These are phyloP conservation scores for Talaromyces trachyspermus DNA, from an alignment of 495 filamentous ascomycete species.

Conservation along the genomic window DNA sequence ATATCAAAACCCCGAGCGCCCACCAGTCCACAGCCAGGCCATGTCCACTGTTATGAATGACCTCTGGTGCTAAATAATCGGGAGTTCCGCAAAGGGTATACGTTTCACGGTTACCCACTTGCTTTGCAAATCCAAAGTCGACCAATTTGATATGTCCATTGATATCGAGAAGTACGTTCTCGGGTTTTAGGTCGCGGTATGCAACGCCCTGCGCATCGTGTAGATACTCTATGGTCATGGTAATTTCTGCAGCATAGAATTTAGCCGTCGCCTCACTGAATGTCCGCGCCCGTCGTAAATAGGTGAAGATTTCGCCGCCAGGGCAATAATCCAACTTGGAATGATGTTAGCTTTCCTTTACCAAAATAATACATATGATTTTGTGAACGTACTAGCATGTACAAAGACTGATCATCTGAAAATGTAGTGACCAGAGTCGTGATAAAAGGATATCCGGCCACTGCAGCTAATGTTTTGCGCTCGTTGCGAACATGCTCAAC, in stretches of 20 bases:
- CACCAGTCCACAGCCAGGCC: slow-evolving; percentile 99
- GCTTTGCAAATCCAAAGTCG: slow-evolving; percentile 97
- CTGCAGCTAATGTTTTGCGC: slow-evolving; percentile 75
- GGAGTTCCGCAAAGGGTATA: slow-evolving; percentile 96
- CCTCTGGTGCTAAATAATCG: slow-evolving; percentile 93
- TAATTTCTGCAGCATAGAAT: slow-evolving; percentile 95
- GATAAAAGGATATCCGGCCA: slow-evolving; percentile 91
- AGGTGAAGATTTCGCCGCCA: slow-evolving; percentile 92
- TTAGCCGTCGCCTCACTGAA: slow-evolving; percentile 81
- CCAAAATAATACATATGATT: too few species aligned
- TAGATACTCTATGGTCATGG: slow-evolving; percentile 84
- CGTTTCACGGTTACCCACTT: slow-evolving; percentile 56
- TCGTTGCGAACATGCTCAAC: slow-evolving; percentile 96
- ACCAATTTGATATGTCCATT: slow-evolving; percentile 93
- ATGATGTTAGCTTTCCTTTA: too few species aligned
- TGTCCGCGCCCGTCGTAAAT: slow-evolving; percentile 74
- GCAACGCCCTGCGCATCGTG: slow-evolving; percentile 80
- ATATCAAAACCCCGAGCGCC: slow-evolving; percentile 92
- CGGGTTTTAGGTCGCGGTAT: slow-evolving; percentile 92
- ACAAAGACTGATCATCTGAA: slow-evolving; percentile 79
- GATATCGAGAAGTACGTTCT: slow-evolving; percentile 88
- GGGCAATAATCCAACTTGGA: slow-evolving; percentile 76
- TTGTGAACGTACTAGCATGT: slow-evolving; percentile 67
- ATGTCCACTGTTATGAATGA: slow-evolving; percentile 92
- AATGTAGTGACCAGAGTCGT: slow-evolving; percentile 87